Evolutionary conservation across 345 rosid genomes (phyloP).

Genomic region (rapeseed (Brassica napus)): Da-Ae NC_063441.1:13609501-13610000

Average conservation of each 20-base stretch:
- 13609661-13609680: not conserved
- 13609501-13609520: too few species aligned
- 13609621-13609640: too few species aligned
- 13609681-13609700: not conserved
- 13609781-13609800: not conserved
- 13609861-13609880: not conserved
- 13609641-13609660: not conserved
- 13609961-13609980: too few species aligned
- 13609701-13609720: not conserved
- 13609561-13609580: not conserved
- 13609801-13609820: not conserved
- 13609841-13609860: not conserved
- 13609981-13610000: too few species aligned
- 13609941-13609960: too few species aligned
- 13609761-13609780: not conserved
- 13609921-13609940: not conserved
- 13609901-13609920: not conserved
- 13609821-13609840: not conserved
- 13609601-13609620: too few species aligned
- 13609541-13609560: not conserved
- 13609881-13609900: not conserved
- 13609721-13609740: not conserved
- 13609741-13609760: not conserved
- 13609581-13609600: not conserved
- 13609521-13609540: too few species aligned